Percentiles rank a stretch among this genome's conserved stretches.
These are phyloP conservation scores for Musa balbisiana DNA, from an alignment of 202 grass and related monocot genomes.

Conservation along the genomic window DNA sequence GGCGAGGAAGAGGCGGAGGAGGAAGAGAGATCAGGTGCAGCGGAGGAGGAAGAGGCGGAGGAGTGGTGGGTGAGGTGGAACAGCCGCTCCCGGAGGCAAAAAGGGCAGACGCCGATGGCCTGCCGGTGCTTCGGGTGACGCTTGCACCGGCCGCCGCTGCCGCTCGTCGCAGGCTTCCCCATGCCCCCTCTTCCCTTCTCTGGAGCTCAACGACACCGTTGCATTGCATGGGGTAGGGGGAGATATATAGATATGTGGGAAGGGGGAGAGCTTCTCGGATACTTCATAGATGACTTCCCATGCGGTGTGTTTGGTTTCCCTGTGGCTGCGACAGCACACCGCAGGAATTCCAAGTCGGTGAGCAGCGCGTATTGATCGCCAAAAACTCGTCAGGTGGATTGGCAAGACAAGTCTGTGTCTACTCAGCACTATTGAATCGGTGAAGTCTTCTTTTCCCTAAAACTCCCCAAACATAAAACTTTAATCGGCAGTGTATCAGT, in stretches of 20 bases:
- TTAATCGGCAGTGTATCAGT: too few species aligned
- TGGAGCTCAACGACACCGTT: too few species aligned
- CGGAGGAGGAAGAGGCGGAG: background rate
- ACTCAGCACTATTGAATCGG: background rate
- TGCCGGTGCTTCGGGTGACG: constrained; percentile 13
- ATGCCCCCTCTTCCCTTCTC: background rate
- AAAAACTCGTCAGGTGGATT: background rate
- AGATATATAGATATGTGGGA: background rate
- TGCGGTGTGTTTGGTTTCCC: background rate
- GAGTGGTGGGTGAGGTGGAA: background rate
- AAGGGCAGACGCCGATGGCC: constrained; percentile 13
- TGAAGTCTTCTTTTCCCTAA: too few species aligned
- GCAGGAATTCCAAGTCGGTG: background rate
- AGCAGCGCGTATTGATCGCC: background rate
- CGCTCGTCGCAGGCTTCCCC: background rate
- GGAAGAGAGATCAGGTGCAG: background rate
- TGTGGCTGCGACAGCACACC: background rate
- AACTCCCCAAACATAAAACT: too few species aligned
- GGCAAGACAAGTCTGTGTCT: background rate
- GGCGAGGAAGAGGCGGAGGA: constrained; percentile 1
- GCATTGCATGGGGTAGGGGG: background rate
- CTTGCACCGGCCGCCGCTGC: background rate
- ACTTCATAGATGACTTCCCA: background rate
- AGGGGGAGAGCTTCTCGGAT: background rate
- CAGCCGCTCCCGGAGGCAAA: constrained; percentile 16